A percentile compares a stretch with the other conserved stretches of the same genome.
phyloP scores from a whole-genome alignment of 768 basidiomycete species.

The Neoboletus brunneissimus region DNA sequence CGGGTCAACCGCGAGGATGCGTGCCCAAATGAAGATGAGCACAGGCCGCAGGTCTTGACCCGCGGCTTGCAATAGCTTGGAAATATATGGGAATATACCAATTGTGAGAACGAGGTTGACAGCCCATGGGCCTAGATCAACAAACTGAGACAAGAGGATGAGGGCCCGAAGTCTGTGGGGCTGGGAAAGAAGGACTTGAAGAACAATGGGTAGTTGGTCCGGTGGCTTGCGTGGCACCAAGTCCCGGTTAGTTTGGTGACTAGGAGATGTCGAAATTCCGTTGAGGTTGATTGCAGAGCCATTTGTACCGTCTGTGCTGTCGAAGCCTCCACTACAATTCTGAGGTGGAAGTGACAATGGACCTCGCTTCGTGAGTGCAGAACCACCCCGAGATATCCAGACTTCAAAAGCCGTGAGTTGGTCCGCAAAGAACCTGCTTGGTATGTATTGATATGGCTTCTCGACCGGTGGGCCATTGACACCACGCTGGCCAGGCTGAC shows the following conservation, averaged over 20 bases:
- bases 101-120: constrained; percentile 94
- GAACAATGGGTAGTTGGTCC: constrained; percentile 94
- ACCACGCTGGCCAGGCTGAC: constrained; percentile 22
- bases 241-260: constrained; percentile 30
- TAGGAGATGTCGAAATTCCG: constrained; percentile 2
- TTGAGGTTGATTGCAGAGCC: constrained; percentile 18
- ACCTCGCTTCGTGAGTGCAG: constrained; percentile 74
- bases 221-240: constrained; percentile 89
- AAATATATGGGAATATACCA: constrained; percentile 98
- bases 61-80: constrained; percentile 92
- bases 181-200: constrained; percentile 95
- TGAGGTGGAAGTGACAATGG: constrained; percentile 66
- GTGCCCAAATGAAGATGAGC: constrained; percentile 97
- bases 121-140: constrained; percentile 98
- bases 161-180: constrained; percentile 93
- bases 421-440: constrained; percentile 92
- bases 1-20: constrained; percentile 95
- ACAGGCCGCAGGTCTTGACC: constrained; percentile 95
- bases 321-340: constrained; percentile 33
- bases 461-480: constrained; percentile 28
- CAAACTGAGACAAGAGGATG: constrained; percentile 94
- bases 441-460: constrained; percentile 69
- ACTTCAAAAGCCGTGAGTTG: constrained; percentile 97
- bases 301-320: constrained; percentile 18
- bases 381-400: constrained; percentile 94